Evolutionary conservation across 2,329 filamentous ascomycete genomes (phyloP).

Genomic region (Aspergillus sp.): DNA sequence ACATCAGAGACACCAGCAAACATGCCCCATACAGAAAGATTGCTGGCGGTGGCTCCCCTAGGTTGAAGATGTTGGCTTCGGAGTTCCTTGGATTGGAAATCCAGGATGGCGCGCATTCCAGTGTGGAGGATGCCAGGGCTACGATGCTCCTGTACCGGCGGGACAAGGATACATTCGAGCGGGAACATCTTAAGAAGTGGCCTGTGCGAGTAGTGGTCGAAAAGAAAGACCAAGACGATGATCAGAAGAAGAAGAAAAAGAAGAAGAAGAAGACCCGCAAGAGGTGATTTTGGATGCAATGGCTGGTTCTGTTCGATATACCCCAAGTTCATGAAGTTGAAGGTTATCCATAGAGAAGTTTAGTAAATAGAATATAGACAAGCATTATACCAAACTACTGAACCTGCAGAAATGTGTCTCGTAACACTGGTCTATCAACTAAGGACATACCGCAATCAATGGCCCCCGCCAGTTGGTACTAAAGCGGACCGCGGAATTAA

Average conservation of each 20-base stretch:
- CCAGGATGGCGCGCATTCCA: constrained; percentile 62
- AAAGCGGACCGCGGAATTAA: background rate
- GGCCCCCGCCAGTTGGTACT: background rate
- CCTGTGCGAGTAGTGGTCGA: constrained; percentile 45
- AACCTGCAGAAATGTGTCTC: background rate
- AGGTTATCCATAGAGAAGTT: background rate
- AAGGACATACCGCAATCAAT: background rate
- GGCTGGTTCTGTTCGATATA: constrained; percentile 19
- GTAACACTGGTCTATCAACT: background rate
- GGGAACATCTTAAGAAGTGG: constrained; percentile 72
- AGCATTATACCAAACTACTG: background rate
- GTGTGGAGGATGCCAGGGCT: constrained; percentile 76
- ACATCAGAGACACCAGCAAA: constrained; percentile 82
- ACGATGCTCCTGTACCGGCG: constrained; percentile 86
- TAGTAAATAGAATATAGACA: background rate
- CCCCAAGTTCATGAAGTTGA: constrained; percentile 16
- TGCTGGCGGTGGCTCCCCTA: constrained; percentile 52
- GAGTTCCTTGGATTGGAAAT: constrained; percentile 62
- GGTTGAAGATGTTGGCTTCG: constrained; percentile 57
- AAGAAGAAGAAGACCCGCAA: constrained; percentile 51
- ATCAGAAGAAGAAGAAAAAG: constrained; percentile 49
- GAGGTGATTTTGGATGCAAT: constrained; percentile 33
- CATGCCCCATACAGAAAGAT: constrained; percentile 72
- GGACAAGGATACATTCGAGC: constrained; percentile 82
- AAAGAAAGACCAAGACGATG: constrained; percentile 34